Conservation (phyloP, 768 basidiomycete species). For the Podaxis mareebaensis region DNA sequence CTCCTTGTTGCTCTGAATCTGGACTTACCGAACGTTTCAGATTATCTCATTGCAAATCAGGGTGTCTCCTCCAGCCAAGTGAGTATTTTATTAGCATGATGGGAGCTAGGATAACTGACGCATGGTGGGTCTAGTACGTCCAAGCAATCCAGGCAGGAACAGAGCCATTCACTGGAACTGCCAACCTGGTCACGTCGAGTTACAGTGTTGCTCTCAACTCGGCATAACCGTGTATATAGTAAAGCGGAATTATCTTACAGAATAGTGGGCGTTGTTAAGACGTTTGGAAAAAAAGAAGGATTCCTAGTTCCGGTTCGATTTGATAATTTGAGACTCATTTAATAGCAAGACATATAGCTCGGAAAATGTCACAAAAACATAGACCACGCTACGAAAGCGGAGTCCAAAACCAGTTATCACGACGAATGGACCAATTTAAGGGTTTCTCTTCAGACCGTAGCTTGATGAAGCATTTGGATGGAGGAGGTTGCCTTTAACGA, state of each 20-base stretch:
- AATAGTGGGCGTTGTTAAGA: not conserved
- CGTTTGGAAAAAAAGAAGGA: not conserved
- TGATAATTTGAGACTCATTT: too few relatives aligned
- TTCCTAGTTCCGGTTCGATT: too few relatives aligned
- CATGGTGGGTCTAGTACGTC: conserved; percentile 36
- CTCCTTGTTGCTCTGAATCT: not conserved
- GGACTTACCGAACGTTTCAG: conserved; percentile 25
- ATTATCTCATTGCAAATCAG: conserved; percentile 44
- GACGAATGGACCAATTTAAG: conserved; percentile 24
- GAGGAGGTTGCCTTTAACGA: conserved; percentile 17
- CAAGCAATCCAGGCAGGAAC: conserved; percentile 58
- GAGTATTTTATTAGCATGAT: conserved; percentile 6
- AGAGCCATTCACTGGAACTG: conserved; percentile 54
- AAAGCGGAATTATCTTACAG: not conserved
- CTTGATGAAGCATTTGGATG: conserved; percentile 45
- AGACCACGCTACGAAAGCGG: too few relatives aligned
- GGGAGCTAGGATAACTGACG: not conserved
- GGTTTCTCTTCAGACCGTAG: conserved; percentile 38
- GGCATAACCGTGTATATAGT: not conserved
- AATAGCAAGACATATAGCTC: too few relatives aligned
- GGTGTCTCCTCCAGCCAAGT: conserved; percentile 52
- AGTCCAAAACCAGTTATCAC: not conserved
- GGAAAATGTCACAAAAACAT: too few relatives aligned
- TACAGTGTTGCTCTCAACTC: conserved; percentile 19
- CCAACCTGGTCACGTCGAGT: conserved; percentile 40